Evolutionary conservation across 2,329 filamentous ascomycete genomes (phyloP).

Genomic region (Neoascochyta sp.): DNA sequence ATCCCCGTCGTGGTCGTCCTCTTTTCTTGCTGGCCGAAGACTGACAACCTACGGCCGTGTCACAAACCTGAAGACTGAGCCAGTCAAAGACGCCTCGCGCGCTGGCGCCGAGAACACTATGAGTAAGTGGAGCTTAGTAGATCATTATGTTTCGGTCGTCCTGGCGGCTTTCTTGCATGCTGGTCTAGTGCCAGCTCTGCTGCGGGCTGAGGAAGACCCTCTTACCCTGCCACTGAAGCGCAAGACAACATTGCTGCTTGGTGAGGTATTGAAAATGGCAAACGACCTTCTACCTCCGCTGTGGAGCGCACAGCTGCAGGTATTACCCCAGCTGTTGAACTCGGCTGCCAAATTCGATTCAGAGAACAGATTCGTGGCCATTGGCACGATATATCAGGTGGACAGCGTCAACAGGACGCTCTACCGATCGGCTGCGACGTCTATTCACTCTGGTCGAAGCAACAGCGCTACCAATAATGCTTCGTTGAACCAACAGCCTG

Average conservation of each 20-base stretch:
- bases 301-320: constrained; percentile 80
- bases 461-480: constrained; percentile 16
- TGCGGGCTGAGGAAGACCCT: constrained; percentile 63
- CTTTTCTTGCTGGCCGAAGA: constrained; percentile 86
- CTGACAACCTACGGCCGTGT: constrained; percentile 97
- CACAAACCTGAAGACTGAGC: constrained; percentile 68
- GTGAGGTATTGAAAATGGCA: constrained; percentile 85
- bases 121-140: constrained; percentile 69
- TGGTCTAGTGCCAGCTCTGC: constrained; percentile 57
- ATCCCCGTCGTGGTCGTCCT: constrained; percentile 88
- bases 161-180: constrained; percentile 81
- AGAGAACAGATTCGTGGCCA: constrained; percentile 73
- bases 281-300: constrained; percentile 77
- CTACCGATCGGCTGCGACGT: constrained; percentile 66
- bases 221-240: constrained; percentile 70
- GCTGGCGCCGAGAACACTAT: constrained; percentile 66
- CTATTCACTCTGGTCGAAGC: constrained; percentile 32
- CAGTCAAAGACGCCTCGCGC: constrained; percentile 49
- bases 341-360: constrained; percentile 69
- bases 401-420: constrained; percentile 94
- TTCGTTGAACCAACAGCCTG: constrained; percentile 39
- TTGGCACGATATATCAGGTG: constrained; percentile 92
- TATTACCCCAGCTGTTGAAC: constrained; percentile 80
- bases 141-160: constrained; percentile 89
- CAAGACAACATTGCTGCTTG: constrained; percentile 85